Evolutionary conservation across 2,329 filamentous ascomycete genomes (phyloP).

Genomic region (Neofusicoccum ribis): DNA sequence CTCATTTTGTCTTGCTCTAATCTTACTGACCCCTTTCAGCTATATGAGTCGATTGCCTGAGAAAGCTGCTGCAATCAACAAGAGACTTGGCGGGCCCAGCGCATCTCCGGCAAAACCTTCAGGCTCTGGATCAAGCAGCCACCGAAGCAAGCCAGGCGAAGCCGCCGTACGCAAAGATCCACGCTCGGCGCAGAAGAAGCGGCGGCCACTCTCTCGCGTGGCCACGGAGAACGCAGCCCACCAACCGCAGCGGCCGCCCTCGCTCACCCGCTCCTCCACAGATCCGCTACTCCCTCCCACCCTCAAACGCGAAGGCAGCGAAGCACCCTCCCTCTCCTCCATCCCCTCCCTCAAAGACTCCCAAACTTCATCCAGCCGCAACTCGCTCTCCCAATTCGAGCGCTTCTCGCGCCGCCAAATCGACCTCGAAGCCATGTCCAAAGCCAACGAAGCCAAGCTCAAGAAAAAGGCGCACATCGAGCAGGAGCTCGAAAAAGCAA

Average conservation of each 20-base stretch:
- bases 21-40: constrained; percentile 41
- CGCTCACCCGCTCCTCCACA: constrained; percentile 68
- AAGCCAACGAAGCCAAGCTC: constrained; percentile 57
- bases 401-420: constrained; percentile 55
- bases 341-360: constrained; percentile 48
- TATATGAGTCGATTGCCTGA: constrained; percentile 76
- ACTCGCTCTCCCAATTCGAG: constrained; percentile 44
- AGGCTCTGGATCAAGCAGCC: constrained; percentile 43
- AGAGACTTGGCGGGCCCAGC: constrained; percentile 72
- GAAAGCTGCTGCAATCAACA: constrained; percentile 68
- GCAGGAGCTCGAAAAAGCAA: constrained; percentile 71
- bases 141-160: constrained; percentile 42
- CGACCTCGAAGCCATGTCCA: constrained; percentile 55
- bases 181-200: constrained; percentile 42
- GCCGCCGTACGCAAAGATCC: constrained; percentile 25
- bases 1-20: constrained; percentile 25
- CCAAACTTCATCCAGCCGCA: constrained; percentile 32
- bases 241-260: constrained; percentile 53
- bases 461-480: constrained; percentile 68
- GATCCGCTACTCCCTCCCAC: constrained; percentile 56
- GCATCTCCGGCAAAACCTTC: constrained; percentile 58
- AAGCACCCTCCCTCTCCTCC: constrained; percentile 52
- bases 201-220: constrained; percentile 61
- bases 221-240: constrained; percentile 53
- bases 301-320: constrained; percentile 69